Percentiles rank a stretch among this genome's conserved stretches.
phyloP scores from a whole-genome alignment of 176 grass and related monocot genomes.

The Rhynchospora tenuis region DNA sequence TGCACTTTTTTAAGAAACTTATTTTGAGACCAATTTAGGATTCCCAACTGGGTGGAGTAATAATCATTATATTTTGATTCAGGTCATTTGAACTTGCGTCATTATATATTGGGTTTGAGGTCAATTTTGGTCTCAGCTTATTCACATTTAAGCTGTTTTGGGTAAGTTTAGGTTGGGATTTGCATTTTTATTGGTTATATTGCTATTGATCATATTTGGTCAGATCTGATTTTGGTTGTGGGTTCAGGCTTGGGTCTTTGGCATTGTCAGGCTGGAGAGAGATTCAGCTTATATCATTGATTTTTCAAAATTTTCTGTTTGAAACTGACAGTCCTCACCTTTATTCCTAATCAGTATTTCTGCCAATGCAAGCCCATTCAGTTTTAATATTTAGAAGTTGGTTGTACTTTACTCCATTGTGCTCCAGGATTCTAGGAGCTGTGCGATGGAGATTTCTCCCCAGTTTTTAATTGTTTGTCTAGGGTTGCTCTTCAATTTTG shows the following conservation, averaged over 20 bases:
- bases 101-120: no score
- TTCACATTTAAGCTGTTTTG: background rate
- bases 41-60: background rate
- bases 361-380: background rate
- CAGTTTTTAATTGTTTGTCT: background rate
- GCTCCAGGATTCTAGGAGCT: background rate
- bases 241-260: no score
- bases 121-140: background rate
- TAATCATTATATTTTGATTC: background rate
- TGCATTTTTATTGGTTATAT: no score
- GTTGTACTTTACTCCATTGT: background rate
- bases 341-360: background rate
- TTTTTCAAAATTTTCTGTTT: background rate
- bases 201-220: background rate
- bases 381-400: background rate
- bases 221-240: background rate
- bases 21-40: background rate
- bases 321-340: background rate
- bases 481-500: background rate
- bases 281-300: background rate
- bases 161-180: background rate
- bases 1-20: slow-evolving; percentile 17
- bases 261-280: background rate
- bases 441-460: no score
- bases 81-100: background rate